Base-by-base conservation (phyloP, 140 eudicot species). In the Erigeron philadelphicus region DNA sequence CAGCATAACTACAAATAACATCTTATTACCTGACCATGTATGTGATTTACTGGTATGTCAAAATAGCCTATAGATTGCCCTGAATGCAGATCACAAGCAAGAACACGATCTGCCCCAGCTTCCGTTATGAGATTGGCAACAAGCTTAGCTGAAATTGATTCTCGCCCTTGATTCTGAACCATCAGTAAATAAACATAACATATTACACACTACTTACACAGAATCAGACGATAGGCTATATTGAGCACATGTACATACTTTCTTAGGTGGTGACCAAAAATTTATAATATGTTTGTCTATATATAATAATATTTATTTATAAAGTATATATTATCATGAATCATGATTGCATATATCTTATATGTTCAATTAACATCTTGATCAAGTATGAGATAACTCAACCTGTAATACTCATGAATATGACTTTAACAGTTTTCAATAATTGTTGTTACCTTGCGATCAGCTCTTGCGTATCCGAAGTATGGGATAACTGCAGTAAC, bases 61-160 rank as follows among this genome's bases (percentile, higher is more conserved):
- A 93, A 93, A 71, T 86, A 93, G 55, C 98, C 98, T 86, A 83
- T 81, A 58, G 98, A 93, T 81, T 93, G 98, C 55, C 96, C 96
- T 73, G 98, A 93, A 81, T 93, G 98, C 73, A 93, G 95, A 82
- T 93, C 98, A 80, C 96, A 89, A 76, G 96, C 93, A 66, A 93
- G 86, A 76, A 93, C 95, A 50, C 96, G 85, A 53, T 89, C 95
- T n/a, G 96, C 96, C 47, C 98, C 98, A n/a, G 96, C 96, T 86
- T 88, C 96, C 48, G 98, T 93, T 64, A 89, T 88, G 72, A 89
- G 78, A 78, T 91, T 93, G 4, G 98, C 96, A 56, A 89, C 98
- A 73, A 93, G 96, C 87, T 93, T 93, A 79, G 98, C 98, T 2
- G 98, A 96, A 75, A 93, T 93, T 7, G 98, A 93, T 74, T 93